These are phyloP conservation scores for Ceratocystis cacaofunesta DNA, from an alignment of 2,329 filamentous ascomycete species.

Conservation along the genomic window DNA sequence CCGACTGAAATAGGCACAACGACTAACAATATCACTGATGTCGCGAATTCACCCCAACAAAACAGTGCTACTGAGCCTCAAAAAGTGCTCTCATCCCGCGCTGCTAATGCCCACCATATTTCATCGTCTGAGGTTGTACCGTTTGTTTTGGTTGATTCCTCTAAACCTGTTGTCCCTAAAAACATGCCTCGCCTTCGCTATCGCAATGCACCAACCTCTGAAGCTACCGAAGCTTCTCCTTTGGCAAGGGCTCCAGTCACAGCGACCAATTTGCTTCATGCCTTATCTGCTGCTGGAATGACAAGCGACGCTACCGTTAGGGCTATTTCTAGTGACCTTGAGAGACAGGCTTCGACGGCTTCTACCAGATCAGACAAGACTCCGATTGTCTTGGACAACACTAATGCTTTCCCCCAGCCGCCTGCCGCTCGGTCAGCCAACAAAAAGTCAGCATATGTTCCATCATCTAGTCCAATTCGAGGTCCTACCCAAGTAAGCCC, in stretches of 20 bases:
- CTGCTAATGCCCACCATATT: constrained; percentile 40
- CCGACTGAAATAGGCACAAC: not conserved
- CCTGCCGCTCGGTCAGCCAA: not conserved
- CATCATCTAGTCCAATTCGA: not conserved
- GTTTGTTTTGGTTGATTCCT: constrained; percentile 13
- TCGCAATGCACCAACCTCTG: not conserved
- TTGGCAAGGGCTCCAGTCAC: not conserved
- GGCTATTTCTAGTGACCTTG: not conserved
- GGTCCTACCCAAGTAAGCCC: not conserved
- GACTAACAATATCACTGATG: not conserved
- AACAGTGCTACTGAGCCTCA: not conserved
- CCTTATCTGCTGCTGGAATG: not conserved
- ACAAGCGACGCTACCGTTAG: not conserved
- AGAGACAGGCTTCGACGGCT: constrained; percentile 3
- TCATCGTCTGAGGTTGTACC: constrained; percentile 18
- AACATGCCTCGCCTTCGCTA: constrained; percentile 16
- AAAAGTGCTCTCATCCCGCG: not conserved
- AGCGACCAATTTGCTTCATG: not conserved
- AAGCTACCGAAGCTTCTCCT: not conserved
- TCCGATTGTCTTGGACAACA: constrained; percentile 10
- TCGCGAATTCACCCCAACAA: not conserved
- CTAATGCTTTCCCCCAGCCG: constrained; percentile 10
- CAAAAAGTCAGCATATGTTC: not conserved
- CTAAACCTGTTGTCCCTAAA: constrained; percentile 9
- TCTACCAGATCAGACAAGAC: constrained; percentile 7